Evolutionary conservation across 1,284 basidiomycete species (phyloP), one percentile per base, ranked within the genome.

Genomic region (Ustilago esculenta): DNA sequence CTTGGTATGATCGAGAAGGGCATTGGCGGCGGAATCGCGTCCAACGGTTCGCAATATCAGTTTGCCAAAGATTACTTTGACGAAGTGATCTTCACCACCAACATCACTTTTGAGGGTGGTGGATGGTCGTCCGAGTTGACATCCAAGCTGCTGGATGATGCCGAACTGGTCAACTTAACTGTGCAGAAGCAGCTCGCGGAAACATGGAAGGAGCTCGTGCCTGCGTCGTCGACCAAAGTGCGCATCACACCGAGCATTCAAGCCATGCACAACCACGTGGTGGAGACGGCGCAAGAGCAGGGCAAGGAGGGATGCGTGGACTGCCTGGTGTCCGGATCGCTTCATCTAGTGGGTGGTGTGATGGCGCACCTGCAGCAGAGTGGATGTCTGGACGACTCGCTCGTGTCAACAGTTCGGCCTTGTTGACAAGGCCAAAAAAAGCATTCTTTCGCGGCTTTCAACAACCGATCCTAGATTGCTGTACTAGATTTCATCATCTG

Each of bases 301-400:
- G 72, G 86, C 21, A 75, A 82, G 11, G 61, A 70, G 71, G 79
- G n/a, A 74, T 79, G 18, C 81, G 87, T 61, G 1, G 85, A 90
- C 63, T 88, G 94, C 14, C 85, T 98, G 21, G 93, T 96, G 1
- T 87, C 92, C 2, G 96, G 96, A 4, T 97, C 94, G 82, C 82
- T 99, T 72, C 94, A 96, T 83, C 86, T 99, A 14, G 90, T 98
- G 6, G 96, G 96, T 20, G 96, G 96, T 2, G 85, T 95, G 9
- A 92, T 98, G 77, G 93, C 76, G 4, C 80, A 81, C 35, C 43
- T 81, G 47, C 68, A 77, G 34, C 60, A 75, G 17, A 53, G 57
- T 24, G 70, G 67, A 15, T 46, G 49, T 40, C 52, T 81, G 27
- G 77, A 81, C 36, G 66, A 78, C 5, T 52, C 53, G n/a, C 69